phyloP scores from a whole-genome alignment of 2,329 filamentous ascomycete genomes.

The Didymella exigua region DNA sequence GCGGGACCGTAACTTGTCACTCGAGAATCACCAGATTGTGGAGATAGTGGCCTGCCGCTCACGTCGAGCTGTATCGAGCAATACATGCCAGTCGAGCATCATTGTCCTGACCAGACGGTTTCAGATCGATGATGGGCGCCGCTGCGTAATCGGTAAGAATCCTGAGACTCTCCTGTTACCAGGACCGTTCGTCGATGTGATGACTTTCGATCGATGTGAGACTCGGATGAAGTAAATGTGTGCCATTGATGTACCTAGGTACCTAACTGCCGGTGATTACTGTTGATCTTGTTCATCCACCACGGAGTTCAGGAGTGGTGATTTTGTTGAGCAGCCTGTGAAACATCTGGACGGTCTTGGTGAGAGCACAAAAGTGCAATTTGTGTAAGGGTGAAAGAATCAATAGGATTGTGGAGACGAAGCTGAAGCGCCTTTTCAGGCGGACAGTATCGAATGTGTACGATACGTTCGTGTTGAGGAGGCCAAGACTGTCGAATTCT shows the following conservation, averaged over 20 bases:
- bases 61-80: background rate
- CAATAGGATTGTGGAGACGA: constrained; percentile 7
- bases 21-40: background rate
- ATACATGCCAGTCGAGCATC: background rate
- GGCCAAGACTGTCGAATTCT: constrained; percentile 6
- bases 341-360: background rate
- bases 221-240: background rate
- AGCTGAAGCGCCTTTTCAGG: constrained; percentile 6
- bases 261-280: background rate
- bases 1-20: background rate
- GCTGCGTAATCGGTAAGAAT: background rate
- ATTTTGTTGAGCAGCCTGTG: background rate
- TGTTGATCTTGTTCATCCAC: background rate
- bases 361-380: background rate
- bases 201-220: background rate
- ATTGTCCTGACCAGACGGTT: background rate
- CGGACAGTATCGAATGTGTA: constrained; percentile 11
- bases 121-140: background rate
- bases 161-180: background rate
- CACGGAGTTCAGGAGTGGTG: background rate
- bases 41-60: background rate
- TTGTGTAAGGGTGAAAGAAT: background rate
- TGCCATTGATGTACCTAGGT: background rate
- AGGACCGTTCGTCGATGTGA: background rate
- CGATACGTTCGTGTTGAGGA: constrained; percentile 11